Evolutionary conservation across 1,139 yeast genomes (phyloP), one percentile per base, ranked within the genome.

Genomic region (Yamadazyma oceani): DNA sequence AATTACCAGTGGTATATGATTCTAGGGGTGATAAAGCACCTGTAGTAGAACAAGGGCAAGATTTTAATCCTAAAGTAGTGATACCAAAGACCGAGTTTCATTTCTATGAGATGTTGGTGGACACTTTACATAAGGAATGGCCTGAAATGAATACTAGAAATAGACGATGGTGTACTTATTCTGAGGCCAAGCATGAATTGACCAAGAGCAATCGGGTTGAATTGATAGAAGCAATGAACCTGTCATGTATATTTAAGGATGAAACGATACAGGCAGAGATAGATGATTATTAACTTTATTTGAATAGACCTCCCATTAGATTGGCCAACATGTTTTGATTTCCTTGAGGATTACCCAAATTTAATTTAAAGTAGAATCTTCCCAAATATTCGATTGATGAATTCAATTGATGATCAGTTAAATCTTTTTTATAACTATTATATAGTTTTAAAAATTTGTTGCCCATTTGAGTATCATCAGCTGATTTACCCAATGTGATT

Each of bases 21-120:
- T 68, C 74, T 51, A 60, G 95, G 41, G 88, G 88, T 7, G 69
- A 75, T 27, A 77, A 80, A 58, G 75, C 79, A 3, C 84, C 86
- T 2, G 55, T 66, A 6, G 40, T 66, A 59, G 62, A 60, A 31
- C 40, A 50, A n/a, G 53, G 55, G 10, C 64, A 66, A 17, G 78
- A 69, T 5, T 70, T 73, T 34, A 67, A 66, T 28, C 72, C 73
- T 6, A 43, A 38, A 7, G 54, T 53, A 17, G 53, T 59, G 25
- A 66, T 78, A 12, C 94, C 95, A 2, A 69, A 86, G 48, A 69
- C 87, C 11, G 96, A 87, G 56, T 90, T 82, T 54, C 94, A 89
- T 57, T 84, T 90, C 56, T 92, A 73, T 57, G 95, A 89, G 57
- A 71, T 90, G 82, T 54, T 61, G 14, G 78, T 85, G 2, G 75